Evolutionary conservation across 2,329 filamentous ascomycete species (phyloP).

Genomic region (Diaporthe eres): DNA sequence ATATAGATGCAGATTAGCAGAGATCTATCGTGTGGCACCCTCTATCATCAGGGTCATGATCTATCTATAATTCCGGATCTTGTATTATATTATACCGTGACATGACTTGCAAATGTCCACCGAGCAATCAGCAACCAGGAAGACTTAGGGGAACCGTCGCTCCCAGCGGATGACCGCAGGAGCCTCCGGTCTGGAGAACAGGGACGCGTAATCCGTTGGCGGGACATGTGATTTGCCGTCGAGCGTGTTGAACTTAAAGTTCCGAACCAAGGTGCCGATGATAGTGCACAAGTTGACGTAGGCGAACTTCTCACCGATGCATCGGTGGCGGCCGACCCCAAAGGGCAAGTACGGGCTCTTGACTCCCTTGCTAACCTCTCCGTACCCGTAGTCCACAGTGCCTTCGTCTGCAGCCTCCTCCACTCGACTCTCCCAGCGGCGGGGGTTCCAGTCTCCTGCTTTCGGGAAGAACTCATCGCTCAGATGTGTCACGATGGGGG

Average conservation of each 20-base stretch:
- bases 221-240: constrained; percentile 69
- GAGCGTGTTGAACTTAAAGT: constrained; percentile 71
- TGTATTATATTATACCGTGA: neutral
- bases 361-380: constrained; percentile 42
- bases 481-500: constrained; percentile 58
- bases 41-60: neutral
- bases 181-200: constrained; percentile 55
- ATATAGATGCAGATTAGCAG: neutral
- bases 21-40: neutral
- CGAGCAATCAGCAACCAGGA: too few relatives aligned
- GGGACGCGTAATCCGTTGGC: constrained; percentile 74
- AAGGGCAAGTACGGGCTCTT: constrained; percentile 67
- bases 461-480: constrained; percentile 71
- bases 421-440: constrained; percentile 34
- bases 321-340: constrained; percentile 79
- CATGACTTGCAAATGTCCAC: too few relatives aligned
- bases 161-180: constrained; percentile 54
- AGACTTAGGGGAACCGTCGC: constrained; percentile 40
- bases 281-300: constrained; percentile 79
- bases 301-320: constrained; percentile 83
- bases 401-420: constrained; percentile 14
- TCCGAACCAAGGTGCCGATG: constrained; percentile 71
- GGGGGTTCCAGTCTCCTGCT: constrained; percentile 34
- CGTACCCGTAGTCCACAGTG: constrained; percentile 41
- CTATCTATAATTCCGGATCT: neutral